Base-by-base conservation (phyloP, 441 rosid species). In the Mallotus repandus region DNA sequence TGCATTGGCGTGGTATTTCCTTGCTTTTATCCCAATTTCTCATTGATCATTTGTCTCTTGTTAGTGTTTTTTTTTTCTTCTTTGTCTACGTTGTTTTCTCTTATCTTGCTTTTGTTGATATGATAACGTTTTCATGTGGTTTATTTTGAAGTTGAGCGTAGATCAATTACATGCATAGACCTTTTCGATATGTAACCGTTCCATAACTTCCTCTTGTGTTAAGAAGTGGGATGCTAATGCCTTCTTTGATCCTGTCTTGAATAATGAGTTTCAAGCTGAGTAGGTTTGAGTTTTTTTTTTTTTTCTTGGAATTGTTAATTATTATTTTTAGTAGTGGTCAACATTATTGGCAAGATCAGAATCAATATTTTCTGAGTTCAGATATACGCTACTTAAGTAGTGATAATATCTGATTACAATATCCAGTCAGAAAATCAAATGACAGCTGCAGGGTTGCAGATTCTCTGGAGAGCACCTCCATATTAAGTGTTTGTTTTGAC, bases 401-500 rank as follows among this genome's bases (percentile, higher is more conserved):
- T 59, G 71, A 46, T 67, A 55, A 70, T 70, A 68, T 66, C 70
- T 25, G 56, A 66, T 71, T 58, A 61, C 70, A 52, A 25, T 71
- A 25, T 59, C 71, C 49, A 8, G 71, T 74, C n/a, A 73, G 66
- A 71, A 69, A 70, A 52, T 66, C 62, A 77, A 82, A 58, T 80
- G 80, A 86, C 56, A 70, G 60, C 69, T 64, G 57, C 56, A 41
- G 76, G 54, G 61, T 70, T 76, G 65, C 75, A 38, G 74, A 78
- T 79, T 77, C 63, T 66, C 14, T 71, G 81, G 77, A 79, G 85
- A 76, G 81, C 79, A 73, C 62, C 82, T 74, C 84, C 77, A 66
- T 84, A 82, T 89, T 83, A 86, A 91, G 92, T 80, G 88, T 88
- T 92, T 92, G 85, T 89, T 92, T 92, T 88, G 89, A 86, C 90